These are phyloP conservation scores for Oleoguttula mirabilis DNA, from an alignment of 495 filamentous ascomycete species.

Conservation along the genomic window DNA sequence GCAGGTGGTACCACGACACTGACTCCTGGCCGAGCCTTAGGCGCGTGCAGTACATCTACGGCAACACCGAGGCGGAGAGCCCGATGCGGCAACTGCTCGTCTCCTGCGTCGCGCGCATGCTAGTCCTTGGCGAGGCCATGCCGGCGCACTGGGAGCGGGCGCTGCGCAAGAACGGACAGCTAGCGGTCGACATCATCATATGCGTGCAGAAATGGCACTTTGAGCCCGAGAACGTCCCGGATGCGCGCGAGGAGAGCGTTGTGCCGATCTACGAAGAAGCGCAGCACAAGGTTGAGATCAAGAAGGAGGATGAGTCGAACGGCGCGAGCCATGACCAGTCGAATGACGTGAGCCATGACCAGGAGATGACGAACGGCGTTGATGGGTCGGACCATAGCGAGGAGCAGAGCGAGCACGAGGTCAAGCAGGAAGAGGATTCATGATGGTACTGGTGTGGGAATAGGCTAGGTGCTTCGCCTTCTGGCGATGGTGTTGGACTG, in stretches of 20 bases:
- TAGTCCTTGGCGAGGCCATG: conserved; percentile 31
- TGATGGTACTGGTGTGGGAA: background rate
- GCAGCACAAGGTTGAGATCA: conserved; percentile 24
- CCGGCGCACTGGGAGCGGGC: conserved; percentile 39
- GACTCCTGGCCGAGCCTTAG: conserved; percentile 36
- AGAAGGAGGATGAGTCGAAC: conserved; percentile 20
- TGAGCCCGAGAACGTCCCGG: conserved; percentile 32
- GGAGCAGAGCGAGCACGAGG: conserved; percentile 14
- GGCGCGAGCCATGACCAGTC: background rate
- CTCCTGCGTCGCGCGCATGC: conserved; percentile 30
- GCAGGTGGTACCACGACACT: conserved; percentile 34
- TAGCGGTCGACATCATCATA: conserved; percentile 38
- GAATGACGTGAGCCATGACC: conserved; percentile 4
- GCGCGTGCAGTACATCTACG: conserved; percentile 41
- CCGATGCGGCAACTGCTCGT: conserved; percentile 40
- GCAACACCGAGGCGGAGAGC: conserved; percentile 35
- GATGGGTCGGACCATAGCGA: conserved; percentile 3
- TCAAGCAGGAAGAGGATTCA: conserved; percentile 1
- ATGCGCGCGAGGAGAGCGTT: conserved; percentile 32
- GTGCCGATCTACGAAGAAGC: conserved; percentile 21
- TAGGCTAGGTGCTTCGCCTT: background rate
- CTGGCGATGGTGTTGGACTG: background rate
- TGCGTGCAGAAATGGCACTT: conserved; percentile 38
- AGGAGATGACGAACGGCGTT: conserved; percentile 6
- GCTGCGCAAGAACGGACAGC: conserved; percentile 36